These are phyloP conservation scores for Torulaspora delbrueckii DNA, from an alignment of 805 yeast genomes.

Conservation along the genomic window DNA sequence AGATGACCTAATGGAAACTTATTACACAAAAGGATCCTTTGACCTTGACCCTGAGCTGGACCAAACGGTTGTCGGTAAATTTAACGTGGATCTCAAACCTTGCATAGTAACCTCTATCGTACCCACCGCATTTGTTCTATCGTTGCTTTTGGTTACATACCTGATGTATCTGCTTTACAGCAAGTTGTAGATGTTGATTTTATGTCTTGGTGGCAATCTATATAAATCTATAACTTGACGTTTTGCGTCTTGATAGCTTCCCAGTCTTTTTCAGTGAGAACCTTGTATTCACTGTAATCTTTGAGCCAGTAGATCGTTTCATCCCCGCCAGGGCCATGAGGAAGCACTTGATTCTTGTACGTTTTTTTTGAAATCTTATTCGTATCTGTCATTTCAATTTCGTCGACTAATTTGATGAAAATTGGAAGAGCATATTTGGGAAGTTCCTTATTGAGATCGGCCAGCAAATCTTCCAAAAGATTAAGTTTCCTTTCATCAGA, in stretches of 20 bases:
- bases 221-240: conserved; percentile 22
- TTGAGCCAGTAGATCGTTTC: conserved; percentile 72
- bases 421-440: conserved; percentile 86
- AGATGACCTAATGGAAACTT: conserved; percentile 63
- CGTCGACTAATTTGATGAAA: conserved; percentile 62
- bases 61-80: conserved; percentile 20
- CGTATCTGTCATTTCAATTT: conserved; percentile 67
- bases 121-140: conserved; percentile 11
- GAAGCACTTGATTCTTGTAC: conserved; percentile 62
- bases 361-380: conserved; percentile 72
- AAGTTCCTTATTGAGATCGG: conserved; percentile 40
- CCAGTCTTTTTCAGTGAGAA: conserved; percentile 58
- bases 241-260: conserved; percentile 28
- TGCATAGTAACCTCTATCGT: conserved; percentile 6
- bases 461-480: conserved; percentile 40
- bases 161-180: not conserved
- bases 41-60: conserved; percentile 20
- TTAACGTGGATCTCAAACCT: conserved; percentile 17
- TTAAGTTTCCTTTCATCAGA: conserved; percentile 22
- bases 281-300: conserved; percentile 45
- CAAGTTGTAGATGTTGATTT: not conserved
- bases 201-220: not conserved
- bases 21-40: conserved; percentile 53
- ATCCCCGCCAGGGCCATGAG: conserved; percentile 56
- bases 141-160: conserved; percentile 17